These are phyloP conservation scores for Colletotrichum lindemuthianum DNA, from an alignment of 2,329 filamentous ascomycete species.

Conservation along the genomic window DNA sequence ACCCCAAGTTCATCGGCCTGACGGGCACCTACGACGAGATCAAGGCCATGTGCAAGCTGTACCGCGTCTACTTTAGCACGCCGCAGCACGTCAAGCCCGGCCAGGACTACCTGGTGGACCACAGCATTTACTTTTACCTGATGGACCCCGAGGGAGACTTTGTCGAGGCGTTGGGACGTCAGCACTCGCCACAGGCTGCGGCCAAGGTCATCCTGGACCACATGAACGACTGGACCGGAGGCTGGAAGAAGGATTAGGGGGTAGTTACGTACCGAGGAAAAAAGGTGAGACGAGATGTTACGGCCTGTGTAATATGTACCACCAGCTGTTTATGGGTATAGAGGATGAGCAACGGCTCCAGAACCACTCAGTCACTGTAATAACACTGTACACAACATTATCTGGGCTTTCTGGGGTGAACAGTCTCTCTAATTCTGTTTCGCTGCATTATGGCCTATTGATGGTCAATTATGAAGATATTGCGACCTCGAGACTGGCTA, in stretches of 20 bases:
- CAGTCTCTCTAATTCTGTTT: too few relatives aligned
- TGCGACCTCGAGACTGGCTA: too few relatives aligned
- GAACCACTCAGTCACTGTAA: slow-evolving; percentile 35
- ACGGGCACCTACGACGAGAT: slow-evolving; percentile 95
- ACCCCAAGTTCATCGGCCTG: slow-evolving; percentile 84
- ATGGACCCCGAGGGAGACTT: slow-evolving; percentile 99
- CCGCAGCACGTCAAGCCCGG: slow-evolving; percentile 88
- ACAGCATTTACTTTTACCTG: slow-evolving; percentile 99
- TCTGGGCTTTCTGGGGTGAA: too few relatives aligned
- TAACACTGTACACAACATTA: slow-evolving; percentile 11
- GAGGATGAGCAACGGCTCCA: slow-evolving; percentile 28
- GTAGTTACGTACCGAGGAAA: neutral
- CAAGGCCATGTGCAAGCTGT: slow-evolving; percentile 93
- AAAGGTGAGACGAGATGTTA: too few relatives aligned
- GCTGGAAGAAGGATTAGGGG: slow-evolving; percentile 30
- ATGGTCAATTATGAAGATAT: too few relatives aligned
- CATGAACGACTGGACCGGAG: slow-evolving; percentile 70
- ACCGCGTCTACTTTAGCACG: slow-evolving; percentile 97
- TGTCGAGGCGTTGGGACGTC: slow-evolving; percentile 93
- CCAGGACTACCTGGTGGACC: slow-evolving; percentile 96
- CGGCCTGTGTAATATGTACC: slow-evolving; percentile 33
- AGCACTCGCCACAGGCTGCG: slow-evolving; percentile 89
- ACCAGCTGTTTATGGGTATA: slow-evolving; percentile 29
- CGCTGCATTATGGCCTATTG: too few relatives aligned
- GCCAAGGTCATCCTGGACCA: slow-evolving; percentile 87